A percentile compares a stretch with the other conserved stretches of the same genome.
phyloP scores from a whole-genome alignment of 2,329 filamentous ascomycete genomes.

The Cercospora canescens region DNA sequence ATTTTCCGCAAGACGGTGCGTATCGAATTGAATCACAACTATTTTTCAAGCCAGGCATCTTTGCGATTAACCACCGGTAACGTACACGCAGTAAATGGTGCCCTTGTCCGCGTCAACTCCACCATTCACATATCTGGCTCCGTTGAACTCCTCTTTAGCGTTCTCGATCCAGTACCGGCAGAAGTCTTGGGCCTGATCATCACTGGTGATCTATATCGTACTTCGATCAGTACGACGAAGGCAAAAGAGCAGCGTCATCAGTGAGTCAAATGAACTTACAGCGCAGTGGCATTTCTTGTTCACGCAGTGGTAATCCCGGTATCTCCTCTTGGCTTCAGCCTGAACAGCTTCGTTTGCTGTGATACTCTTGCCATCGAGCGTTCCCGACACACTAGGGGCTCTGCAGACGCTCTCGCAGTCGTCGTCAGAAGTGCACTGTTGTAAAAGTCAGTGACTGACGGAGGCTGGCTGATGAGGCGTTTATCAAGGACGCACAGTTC shows the following conservation, averaged over 20 bases:
- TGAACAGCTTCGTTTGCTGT: slow-evolving; percentile 16
- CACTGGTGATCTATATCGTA: slow-evolving; percentile 3
- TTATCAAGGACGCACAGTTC: not conserved
- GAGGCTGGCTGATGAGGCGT: not conserved
- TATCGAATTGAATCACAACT: not conserved
- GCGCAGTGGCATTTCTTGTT: slow-evolving; percentile 10
- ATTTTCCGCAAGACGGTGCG: not conserved
- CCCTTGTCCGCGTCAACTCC: slow-evolving; percentile 19
- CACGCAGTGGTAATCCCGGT: slow-evolving; percentile 16
- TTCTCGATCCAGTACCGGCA: slow-evolving; percentile 17
- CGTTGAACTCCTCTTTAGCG: slow-evolving; percentile 14
- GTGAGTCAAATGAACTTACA: not conserved
- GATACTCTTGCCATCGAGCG: slow-evolving; percentile 11
- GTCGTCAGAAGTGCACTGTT: slow-evolving; percentile 19
- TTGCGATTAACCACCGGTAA: not conserved
- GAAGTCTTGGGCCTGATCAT: slow-evolving; percentile 11
- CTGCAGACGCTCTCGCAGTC: slow-evolving; percentile 15
- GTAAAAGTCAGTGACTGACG: not conserved
- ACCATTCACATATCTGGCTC: slow-evolving; percentile 18
- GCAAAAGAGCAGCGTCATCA: too few species aligned
- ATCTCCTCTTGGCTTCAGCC: slow-evolving; percentile 17
- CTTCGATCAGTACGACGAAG: too few species aligned
- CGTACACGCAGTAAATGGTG: slow-evolving; percentile 19
- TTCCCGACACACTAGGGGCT: not conserved
- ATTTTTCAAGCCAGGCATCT: not conserved